These are phyloP conservation scores for Avena insularis DNA, from an alignment of 176 grass and related monocot genomes.

Conservation along the genomic window DNA sequence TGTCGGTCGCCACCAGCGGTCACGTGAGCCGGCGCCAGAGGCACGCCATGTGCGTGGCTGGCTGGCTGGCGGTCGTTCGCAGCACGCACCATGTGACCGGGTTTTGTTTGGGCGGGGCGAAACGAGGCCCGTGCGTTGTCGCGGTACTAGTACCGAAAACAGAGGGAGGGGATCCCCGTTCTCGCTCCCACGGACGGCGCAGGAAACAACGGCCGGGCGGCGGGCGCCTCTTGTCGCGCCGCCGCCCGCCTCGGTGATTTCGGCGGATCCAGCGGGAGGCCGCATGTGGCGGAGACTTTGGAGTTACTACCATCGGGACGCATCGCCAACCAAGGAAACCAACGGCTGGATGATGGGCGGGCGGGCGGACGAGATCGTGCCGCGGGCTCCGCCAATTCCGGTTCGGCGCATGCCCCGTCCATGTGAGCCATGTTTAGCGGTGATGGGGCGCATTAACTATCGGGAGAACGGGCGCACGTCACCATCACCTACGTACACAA, in stretches of 20 bases:
- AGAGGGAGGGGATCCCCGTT: slow-evolving; percentile 1
- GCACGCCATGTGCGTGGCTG: slow-evolving; percentile 28
- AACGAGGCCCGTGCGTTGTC: neutral
- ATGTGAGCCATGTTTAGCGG: neutral
- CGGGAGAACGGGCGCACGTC: neutral
- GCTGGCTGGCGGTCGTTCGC: neutral
- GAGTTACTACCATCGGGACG: too few relatives aligned
- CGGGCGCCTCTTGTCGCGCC: neutral
- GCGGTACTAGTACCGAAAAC: neutral
- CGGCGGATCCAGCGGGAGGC: too few relatives aligned
- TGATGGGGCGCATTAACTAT: neutral
- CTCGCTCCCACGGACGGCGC: neutral
- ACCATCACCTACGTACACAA: neutral
- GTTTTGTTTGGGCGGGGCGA: neutral
- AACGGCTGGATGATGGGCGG: neutral
- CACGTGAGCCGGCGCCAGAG: slow-evolving; percentile 41
- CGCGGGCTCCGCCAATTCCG: neutral
- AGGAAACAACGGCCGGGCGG: neutral
- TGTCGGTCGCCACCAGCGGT: neutral
- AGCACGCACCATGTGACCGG: slow-evolving; percentile 30
- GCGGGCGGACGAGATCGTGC: neutral
- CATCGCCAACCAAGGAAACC: neutral
- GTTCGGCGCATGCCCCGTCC: neutral
- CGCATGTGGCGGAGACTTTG: too few relatives aligned
- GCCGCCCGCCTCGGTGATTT: neutral